Conservation (phyloP, 306 rosid genomes). For the Luffa aegyptiaca region DNA sequence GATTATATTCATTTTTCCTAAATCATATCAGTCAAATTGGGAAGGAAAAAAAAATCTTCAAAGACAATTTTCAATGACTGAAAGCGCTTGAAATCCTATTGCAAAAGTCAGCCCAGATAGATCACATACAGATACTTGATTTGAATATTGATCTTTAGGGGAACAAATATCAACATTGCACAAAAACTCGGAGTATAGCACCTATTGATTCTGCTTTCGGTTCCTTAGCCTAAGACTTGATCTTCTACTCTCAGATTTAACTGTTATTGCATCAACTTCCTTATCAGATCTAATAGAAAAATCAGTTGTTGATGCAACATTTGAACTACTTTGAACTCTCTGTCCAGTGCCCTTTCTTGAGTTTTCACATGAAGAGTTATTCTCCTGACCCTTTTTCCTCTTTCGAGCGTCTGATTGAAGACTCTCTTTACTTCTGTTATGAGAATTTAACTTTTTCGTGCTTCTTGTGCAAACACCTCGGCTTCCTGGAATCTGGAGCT, state of each 20-base stretch:
- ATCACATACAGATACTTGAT: neutral
- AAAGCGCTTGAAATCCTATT: neutral
- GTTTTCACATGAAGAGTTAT: neutral
- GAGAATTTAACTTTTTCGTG: conserved; percentile 14
- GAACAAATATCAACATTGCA: neutral
- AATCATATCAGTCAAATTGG: neutral
- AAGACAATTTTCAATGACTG: neutral
- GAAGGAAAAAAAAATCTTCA: neutral
- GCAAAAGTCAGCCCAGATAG: neutral
- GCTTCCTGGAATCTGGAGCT: neutral
- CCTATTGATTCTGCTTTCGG: neutral
- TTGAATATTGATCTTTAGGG: neutral
- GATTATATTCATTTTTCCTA: neutral
- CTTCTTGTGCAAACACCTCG: conserved; percentile 21
- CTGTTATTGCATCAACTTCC: neutral
- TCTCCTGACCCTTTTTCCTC: neutral
- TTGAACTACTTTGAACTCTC: neutral
- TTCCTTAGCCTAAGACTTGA: conserved; percentile 7
- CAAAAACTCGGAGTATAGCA: neutral
- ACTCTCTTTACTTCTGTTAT: neutral
- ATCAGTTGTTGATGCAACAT: neutral
- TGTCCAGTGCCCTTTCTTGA: neutral
- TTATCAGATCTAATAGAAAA: neutral
- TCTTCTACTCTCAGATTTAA: neutral
- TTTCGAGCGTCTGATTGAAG: neutral